These are phyloP conservation scores for Spinellus fusiger DNA, from an alignment of 192 early-diverging fungal species.

Conservation along the genomic window DNA sequence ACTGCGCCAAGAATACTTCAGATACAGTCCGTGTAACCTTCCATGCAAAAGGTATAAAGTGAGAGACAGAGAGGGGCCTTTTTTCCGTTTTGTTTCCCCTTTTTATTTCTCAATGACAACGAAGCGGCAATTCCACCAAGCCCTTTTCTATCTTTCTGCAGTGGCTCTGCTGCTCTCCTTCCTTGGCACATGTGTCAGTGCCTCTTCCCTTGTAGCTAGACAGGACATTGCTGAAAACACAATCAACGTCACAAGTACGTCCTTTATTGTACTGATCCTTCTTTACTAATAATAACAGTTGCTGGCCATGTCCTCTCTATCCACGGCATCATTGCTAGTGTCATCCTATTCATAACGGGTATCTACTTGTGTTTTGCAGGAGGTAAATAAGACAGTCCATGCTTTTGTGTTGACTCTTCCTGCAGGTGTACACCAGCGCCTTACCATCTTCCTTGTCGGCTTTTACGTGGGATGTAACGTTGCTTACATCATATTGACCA, in stretches of 20 bases:
- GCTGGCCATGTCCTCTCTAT: slow-evolving; percentile 11
- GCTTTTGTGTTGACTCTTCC: background rate
- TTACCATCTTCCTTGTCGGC: slow-evolving; percentile 73
- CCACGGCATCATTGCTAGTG: slow-evolving; percentile 21
- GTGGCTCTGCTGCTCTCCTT: background rate
- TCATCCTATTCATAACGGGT: slow-evolving; percentile 26
- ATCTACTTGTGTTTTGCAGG: slow-evolving; percentile 27
- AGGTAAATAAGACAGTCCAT: slow-evolving; percentile 8
- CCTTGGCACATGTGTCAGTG: background rate
- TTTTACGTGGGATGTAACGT: slow-evolving; percentile 59
- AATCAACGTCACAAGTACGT: slow-evolving; percentile 1
- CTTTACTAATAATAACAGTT: slow-evolving; percentile 6
- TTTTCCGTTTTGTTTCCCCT: too few relatives aligned
- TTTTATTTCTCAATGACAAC: slow-evolving; percentile 2
- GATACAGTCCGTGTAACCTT: too few relatives aligned
- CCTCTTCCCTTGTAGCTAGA: background rate
- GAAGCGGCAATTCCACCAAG: background rate
- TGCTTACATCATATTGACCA: slow-evolving; percentile 43
- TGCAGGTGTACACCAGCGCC: slow-evolving; percentile 24
- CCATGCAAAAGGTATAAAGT: too few relatives aligned
- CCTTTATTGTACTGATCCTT: background rate
- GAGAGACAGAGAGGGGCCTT: too few relatives aligned
- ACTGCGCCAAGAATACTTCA: too few relatives aligned
- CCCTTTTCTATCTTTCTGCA: background rate
- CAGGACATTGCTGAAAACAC: background rate